Base-by-base conservation (phyloP, 2,329 filamentous ascomycete species). In the Arachnopeziza araneosa region DNA sequence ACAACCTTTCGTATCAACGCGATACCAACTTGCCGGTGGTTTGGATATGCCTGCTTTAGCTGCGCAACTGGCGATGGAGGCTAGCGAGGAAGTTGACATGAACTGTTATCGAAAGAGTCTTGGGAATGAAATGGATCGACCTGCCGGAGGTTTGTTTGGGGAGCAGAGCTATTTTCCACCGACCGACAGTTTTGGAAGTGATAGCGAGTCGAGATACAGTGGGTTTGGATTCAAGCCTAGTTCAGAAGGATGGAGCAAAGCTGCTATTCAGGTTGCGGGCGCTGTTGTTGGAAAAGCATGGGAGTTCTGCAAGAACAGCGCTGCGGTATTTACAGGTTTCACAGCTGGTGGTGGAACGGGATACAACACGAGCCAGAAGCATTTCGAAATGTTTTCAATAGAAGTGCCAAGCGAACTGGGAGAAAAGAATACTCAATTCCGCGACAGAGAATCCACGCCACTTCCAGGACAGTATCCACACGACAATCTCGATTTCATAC, bases 311-410 rank as follows among this genome's bases (percentile, higher is more conserved):
- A 90, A 79, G 72, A 77, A 78, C 0, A 84, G 82, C 9, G 63
- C 63, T 1, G 62, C 64, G 17, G 84, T 89, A 0, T 96, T 97
- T 70, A 82, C 83, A 58, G 93, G 93, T 0, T 97, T 97, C 73
- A 87, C 93, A 63, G 91, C 93, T 14, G 93, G 93, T 8, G 91
- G 89, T 2, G 93, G 93, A 9, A 80, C 79, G 61, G 86, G 85
- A 24, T 96, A 93, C 69, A 60, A 61, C 9, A 52, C 68, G 24
- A 58, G 21, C 19, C 55, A 64, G 32, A 56, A 63, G 44, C 36
- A 44, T 14, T 44, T 44, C 12, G 36, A 44, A 19, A 2, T 19
- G 6, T 44, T 44, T 14, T 17, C 17, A 4, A 24, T 54, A 2
- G 51, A 53, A 12, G 17, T 48, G 12, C 48, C 10, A 19, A 14